A percentile compares a stretch with the other conserved stretches of the same genome.
Conservation (phyloP, 805 yeast genomes). For the Yarrowia sp. region DNA sequence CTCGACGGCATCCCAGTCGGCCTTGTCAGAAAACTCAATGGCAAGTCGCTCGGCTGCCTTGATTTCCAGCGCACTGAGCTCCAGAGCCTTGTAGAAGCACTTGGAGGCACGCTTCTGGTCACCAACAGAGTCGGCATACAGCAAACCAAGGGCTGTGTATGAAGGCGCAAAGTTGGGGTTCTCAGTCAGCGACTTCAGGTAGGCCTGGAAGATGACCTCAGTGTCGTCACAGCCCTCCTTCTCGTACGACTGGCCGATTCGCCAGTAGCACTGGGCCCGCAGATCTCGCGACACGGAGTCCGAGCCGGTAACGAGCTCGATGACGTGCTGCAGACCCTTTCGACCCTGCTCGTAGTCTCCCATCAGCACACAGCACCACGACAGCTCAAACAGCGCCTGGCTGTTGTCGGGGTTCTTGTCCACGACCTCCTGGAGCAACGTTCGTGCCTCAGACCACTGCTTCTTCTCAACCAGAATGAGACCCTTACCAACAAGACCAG, state of each 20-base stretch:
- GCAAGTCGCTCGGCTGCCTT: slow-evolving; percentile 72
- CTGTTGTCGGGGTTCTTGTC: slow-evolving; percentile 50
- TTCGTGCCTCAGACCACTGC: slow-evolving; percentile 53
- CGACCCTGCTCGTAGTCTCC: slow-evolving; percentile 55
- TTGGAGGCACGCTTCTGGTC: slow-evolving; percentile 73
- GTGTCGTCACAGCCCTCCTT: slow-evolving; percentile 37
- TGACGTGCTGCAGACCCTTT: slow-evolving; percentile 46
- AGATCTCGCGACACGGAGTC: slow-evolving; percentile 53
- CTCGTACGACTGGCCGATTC: slow-evolving; percentile 66
- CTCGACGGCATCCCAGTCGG: slow-evolving; percentile 85
- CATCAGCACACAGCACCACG: slow-evolving; percentile 72
- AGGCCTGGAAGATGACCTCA: slow-evolving; percentile 53
- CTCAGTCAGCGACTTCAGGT: slow-evolving; percentile 58
- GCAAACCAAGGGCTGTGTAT: slow-evolving; percentile 73
- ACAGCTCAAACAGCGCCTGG: slow-evolving; percentile 64
- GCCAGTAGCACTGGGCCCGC: slow-evolving; percentile 65
- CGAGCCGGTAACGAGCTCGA: slow-evolving; percentile 48
- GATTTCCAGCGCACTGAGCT: slow-evolving; percentile 73
- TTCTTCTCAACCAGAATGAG: slow-evolving; percentile 68
- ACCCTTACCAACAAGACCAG: slow-evolving; percentile 80
- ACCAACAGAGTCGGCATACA: slow-evolving; percentile 57
- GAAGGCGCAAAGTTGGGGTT: slow-evolving; percentile 70
- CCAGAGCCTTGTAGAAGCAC: slow-evolving; percentile 87
- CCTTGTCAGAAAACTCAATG: slow-evolving; percentile 58
- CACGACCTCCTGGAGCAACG: slow-evolving; percentile 52